phyloP scores from a whole-genome alignment of 495 filamentous ascomycete genomes.

The Xylaria longipes region DNA sequence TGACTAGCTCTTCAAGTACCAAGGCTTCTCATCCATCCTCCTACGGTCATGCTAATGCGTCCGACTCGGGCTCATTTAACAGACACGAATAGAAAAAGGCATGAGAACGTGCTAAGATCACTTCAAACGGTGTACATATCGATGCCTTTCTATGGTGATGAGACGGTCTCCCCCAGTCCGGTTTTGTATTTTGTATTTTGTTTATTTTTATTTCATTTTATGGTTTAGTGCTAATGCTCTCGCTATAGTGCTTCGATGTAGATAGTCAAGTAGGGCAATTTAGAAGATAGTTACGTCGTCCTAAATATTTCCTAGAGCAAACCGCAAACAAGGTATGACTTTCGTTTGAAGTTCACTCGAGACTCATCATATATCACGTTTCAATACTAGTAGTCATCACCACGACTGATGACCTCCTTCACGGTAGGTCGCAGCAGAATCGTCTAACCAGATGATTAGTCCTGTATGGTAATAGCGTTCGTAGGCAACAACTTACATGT shows the following conservation, averaged over 20 bases:
- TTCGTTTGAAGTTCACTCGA: too few relatives aligned
- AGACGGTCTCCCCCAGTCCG: neutral
- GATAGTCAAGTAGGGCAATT: neutral
- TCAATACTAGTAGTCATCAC: constrained; percentile 76
- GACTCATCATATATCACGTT: neutral
- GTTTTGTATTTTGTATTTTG: neutral
- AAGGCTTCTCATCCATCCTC: too few relatives aligned
- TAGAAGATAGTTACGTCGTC: neutral
- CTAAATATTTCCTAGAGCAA: neutral
- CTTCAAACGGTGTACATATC: neutral
- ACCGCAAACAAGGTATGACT: neutral
- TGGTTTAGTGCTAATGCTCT: neutral
- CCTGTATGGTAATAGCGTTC: neutral
- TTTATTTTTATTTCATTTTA: neutral
- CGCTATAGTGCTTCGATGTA: too few relatives aligned
- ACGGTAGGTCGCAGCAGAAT: constrained; percentile 84
- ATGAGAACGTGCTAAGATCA: neutral
- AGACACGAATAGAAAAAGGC: neutral
- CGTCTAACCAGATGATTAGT: constrained; percentile 63
- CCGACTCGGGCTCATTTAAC: neutral
- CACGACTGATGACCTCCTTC: constrained; percentile 92
- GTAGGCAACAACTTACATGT: constrained; percentile 69
- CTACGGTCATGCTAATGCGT: too few relatives aligned
- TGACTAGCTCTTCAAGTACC: too few relatives aligned
- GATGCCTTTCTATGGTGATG: neutral